Evolutionary conservation across 768 basidiomycete genomes (phyloP).

Genomic region (Rossbeevera mucosa): DNA sequence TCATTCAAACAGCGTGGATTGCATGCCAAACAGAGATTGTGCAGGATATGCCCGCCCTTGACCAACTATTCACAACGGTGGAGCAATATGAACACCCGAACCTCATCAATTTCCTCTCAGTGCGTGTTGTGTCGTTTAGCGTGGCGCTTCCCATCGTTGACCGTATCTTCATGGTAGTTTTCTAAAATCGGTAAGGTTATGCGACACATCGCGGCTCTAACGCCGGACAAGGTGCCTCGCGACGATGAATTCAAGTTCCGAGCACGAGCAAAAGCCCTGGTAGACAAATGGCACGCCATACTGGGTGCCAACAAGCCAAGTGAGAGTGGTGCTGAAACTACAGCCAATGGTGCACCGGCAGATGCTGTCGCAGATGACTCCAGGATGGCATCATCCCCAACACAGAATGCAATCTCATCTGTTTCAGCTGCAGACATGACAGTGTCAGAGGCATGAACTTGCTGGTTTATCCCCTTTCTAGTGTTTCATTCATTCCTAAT

Average conservation of each 20-base stretch:
- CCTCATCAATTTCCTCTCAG: conserved; percentile 62
- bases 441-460: conserved; percentile 38
- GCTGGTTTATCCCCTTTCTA: conserved; percentile 7
- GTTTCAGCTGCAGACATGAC: conserved; percentile 35
- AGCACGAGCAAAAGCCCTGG: conserved; percentile 43
- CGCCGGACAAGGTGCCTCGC: conserved; percentile 40
- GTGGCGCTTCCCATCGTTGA: conserved; percentile 5
- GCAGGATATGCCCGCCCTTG: conserved; percentile 74
- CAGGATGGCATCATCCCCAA: conserved; percentile 21
- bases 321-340: conserved; percentile 28
- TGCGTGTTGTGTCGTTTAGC: conserved; percentile 29
- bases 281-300: conserved; percentile 43
- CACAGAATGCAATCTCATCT: conserved; percentile 29
- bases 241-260: conserved; percentile 53
- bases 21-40: conserved; percentile 6
- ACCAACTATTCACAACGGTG: conserved; percentile 69
- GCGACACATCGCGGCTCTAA: conserved; percentile 53
- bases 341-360: conserved; percentile 23
- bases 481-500: conserved; percentile 9
- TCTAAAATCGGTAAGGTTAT: conserved; percentile 58
- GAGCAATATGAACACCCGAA: conserved; percentile 75
- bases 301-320: conserved; percentile 31
- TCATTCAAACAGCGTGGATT: conserved; percentile 5
- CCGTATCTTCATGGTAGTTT: conserved; percentile 21
- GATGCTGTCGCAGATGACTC: conserved; percentile 20